Conservation (phyloP, 768 basidiomycete species). For the Rhodotorula graminis region DNA sequence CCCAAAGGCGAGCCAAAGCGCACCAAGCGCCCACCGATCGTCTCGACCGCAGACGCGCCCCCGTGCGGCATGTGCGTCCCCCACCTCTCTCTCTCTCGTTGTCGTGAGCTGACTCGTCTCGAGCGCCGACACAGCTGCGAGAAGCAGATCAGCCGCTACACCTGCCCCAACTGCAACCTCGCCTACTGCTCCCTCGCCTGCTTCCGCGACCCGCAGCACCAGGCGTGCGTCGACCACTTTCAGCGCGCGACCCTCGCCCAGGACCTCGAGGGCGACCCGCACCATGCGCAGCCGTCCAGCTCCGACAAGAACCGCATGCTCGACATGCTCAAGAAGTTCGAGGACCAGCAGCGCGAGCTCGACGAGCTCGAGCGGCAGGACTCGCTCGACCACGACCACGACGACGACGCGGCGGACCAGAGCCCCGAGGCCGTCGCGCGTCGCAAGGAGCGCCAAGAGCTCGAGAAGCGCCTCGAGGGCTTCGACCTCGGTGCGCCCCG, state of each 20-base stretch:
- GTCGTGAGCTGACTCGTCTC: not conserved
- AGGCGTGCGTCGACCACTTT: conserved; percentile 35
- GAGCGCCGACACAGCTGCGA: conserved; percentile 23
- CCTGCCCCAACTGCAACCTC: conserved; percentile 42
- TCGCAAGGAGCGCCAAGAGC: conserved; percentile 11
- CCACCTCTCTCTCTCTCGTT: not conserved
- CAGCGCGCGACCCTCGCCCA: conserved; percentile 25
- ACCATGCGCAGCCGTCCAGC: not conserved
- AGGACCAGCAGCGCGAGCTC: conserved; percentile 31
- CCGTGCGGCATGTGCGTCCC: conserved; percentile 25
- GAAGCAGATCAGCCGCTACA: conserved; percentile 34
- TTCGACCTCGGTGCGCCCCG: conserved; percentile 32
- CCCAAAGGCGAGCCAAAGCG: conserved; percentile 6
- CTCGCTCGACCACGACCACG: not conserved
- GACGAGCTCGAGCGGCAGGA: conserved; percentile 17
- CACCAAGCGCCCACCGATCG: conserved; percentile 24
- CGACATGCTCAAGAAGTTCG: conserved; percentile 37
- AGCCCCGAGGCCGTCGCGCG: not conserved
- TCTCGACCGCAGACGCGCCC: conserved; percentile 14
- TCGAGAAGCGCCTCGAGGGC: conserved; percentile 19
- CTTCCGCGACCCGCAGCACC: conserved; percentile 32
- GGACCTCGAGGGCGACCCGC: conserved; percentile 28
- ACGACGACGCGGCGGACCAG: conserved; percentile 10
- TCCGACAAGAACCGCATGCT: conserved; percentile 34
- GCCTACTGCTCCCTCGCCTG: conserved; percentile 42